Percentiles rank a stretch among this genome's conserved stretches.
phyloP scores from a whole-genome alignment of 1,139 yeast species.

The Kodamaea sp. region DNA sequence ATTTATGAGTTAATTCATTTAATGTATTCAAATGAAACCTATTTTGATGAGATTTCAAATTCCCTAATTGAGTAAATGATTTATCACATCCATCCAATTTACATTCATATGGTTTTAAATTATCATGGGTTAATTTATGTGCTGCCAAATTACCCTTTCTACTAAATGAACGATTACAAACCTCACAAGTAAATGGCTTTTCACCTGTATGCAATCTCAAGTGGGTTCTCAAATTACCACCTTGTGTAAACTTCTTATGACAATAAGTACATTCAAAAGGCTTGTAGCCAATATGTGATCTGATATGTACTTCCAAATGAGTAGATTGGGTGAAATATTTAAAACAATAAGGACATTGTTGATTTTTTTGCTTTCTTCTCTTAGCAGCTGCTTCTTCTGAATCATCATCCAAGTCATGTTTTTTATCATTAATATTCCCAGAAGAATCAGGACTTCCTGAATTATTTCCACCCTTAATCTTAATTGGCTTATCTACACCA shows the following conservation, averaged over 20 bases:
- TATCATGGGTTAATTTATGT: slow-evolving; percentile 76
- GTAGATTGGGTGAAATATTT: slow-evolving; percentile 72
- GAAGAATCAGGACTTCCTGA: not conserved
- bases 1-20: slow-evolving; percentile 55
- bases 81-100: slow-evolving; percentile 78
- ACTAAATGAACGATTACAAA: slow-evolving; percentile 72
- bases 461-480: slow-evolving; percentile 16
- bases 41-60: slow-evolving; percentile 90
- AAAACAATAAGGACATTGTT: slow-evolving; percentile 67
- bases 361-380: slow-evolving; percentile 46
- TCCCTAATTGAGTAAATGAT: slow-evolving; percentile 87
- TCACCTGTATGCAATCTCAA: slow-evolving; percentile 88
- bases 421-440: slow-evolving; percentile 8
- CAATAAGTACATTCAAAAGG: slow-evolving; percentile 80
- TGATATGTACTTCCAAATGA: slow-evolving; percentile 72
- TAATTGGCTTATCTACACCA: slow-evolving; percentile 69
- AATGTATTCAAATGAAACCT: slow-evolving; percentile 76
- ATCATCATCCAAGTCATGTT: slow-evolving; percentile 19
- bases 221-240: slow-evolving; percentile 88
- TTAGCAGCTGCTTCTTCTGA: slow-evolving; percentile 20
- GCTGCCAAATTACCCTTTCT: slow-evolving; percentile 90
- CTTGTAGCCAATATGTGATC: slow-evolving; percentile 74
- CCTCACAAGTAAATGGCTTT: slow-evolving; percentile 75
- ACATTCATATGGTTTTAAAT: slow-evolving; percentile 76
- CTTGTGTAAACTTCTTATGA: slow-evolving; percentile 82